Evolutionary conservation across 345 rosid genomes (phyloP), one percentile per base, ranked within the genome.

Genomic region (Bretschneidera sinensis): DNA sequence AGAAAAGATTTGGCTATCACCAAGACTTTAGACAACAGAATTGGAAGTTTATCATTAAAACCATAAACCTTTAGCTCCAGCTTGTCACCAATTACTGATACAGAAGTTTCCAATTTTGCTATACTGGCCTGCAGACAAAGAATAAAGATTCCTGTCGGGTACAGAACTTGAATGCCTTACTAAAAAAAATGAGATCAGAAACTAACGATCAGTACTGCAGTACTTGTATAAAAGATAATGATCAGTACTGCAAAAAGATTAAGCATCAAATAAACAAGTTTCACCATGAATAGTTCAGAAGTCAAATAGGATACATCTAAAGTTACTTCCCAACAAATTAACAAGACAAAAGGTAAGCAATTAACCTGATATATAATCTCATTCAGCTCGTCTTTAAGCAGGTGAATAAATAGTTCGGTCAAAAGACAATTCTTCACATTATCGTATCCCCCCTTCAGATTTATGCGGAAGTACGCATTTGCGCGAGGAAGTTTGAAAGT

Each of bases 301-400:
- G 4, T 9, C 35, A 31, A 31, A 68, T 62, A 28, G 43, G 53
- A 62, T 47, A 33, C 61, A 75, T 24, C 16, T 51, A 60, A 52
- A 49, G 43, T 34, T 24, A 53, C 24, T n/a, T 14, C 43, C 17
- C 33, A 20, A 31, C 17, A 63, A 52, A 33, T 53, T 43, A 19
- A 24, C 35, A 18, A 34, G 22, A 70, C 24, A 43, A 57, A 65
- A 55, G 28, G 61, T 17, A 47, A 48, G 63, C 23, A 51, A 72
- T 54, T 71, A 69, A 85, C 99, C 99, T 88, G 99, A 77, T 94
- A 90, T 68, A 85, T 74, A 15, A 75, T 79, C 80, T 94, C 97
- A 71, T 94, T 94, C 62, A 94, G 67, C 80, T 90, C 96, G 50
- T 94, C 99, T 71, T 88, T 94, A 20, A 94, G 95, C 74, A 94